Evolutionary conservation across 2,329 filamentous ascomycete genomes (phyloP).

Genomic region (Cladophialophora psammophila): DNA sequence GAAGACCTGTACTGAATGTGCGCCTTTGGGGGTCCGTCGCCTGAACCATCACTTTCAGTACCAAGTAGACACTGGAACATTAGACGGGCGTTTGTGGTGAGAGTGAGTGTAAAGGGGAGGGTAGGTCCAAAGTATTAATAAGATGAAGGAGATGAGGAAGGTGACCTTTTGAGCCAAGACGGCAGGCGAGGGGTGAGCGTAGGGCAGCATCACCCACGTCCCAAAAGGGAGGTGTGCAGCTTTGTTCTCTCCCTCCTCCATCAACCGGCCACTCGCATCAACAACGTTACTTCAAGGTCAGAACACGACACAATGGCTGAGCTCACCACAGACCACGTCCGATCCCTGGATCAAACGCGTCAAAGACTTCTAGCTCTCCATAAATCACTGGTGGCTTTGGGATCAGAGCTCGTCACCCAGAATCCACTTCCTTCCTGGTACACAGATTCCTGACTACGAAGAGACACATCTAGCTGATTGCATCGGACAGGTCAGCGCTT

Average conservation of each 20-base stretch:
- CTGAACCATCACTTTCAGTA: too few relatives aligned
- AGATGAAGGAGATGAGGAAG: too few relatives aligned
- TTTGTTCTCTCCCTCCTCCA: neutral
- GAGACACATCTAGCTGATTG: neutral
- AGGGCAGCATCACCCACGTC: too few relatives aligned
- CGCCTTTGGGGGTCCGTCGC: too few relatives aligned
- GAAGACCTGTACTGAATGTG: too few relatives aligned
- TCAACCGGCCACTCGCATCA: slow-evolving; percentile 6
- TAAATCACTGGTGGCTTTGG: slow-evolving; percentile 71
- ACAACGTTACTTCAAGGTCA: neutral
- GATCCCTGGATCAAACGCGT: slow-evolving; percentile 74
- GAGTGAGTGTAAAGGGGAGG: too few relatives aligned
- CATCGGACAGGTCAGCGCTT: slow-evolving; percentile 67
- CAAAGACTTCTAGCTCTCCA: slow-evolving; percentile 73
- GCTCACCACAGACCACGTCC: slow-evolving; percentile 55
- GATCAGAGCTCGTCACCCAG: slow-evolving; percentile 65
- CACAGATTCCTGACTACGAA: slow-evolving; percentile 34
- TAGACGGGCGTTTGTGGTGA: too few relatives aligned
- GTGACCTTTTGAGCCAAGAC: too few relatives aligned
- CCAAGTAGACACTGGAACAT: too few relatives aligned
- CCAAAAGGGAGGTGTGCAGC: neutral
- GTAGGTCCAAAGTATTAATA: too few relatives aligned
- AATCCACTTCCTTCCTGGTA: slow-evolving; percentile 74
- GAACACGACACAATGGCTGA: slow-evolving; percentile 45
- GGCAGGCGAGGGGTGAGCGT: too few relatives aligned